phyloP scores from a whole-genome alignment of 2,329 filamentous ascomycete species.

The Penicillium concentricum region DNA sequence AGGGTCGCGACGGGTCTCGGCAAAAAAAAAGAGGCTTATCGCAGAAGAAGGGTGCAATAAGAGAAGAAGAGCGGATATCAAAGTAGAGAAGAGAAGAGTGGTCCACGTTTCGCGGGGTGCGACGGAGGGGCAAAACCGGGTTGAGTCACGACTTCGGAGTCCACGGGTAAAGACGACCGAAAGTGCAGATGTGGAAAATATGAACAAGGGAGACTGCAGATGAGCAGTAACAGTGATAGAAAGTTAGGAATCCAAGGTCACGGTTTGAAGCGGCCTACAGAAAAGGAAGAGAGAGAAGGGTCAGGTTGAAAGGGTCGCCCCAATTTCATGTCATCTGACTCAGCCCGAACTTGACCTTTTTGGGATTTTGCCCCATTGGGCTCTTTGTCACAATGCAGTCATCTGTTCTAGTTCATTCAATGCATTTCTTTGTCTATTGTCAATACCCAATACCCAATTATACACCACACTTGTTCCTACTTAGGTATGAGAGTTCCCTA shows the following conservation, averaged over 20 bases:
- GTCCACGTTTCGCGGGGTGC: conserved; percentile 25
- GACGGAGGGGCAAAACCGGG: conserved; percentile 12
- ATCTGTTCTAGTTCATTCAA: conserved; percentile 1
- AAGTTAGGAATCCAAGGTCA: neutral
- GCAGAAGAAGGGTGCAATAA: neutral
- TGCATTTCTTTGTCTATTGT: neutral
- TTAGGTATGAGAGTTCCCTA: neutral
- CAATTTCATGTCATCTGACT: conserved; percentile 9
- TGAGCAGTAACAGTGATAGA: neutral
- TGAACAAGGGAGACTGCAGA: neutral
- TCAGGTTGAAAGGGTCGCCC: neutral
- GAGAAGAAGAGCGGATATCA: neutral
- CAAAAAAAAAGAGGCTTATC: neutral
- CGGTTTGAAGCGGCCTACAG: conserved; percentile 1
- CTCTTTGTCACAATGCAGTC: neutral
- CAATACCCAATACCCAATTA: neutral
- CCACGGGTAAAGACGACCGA: neutral
- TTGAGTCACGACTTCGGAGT: conserved; percentile 22
- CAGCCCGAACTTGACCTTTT: conserved; percentile 7
- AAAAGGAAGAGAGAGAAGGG: neutral
- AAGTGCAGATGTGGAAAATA: neutral
- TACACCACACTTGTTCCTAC: neutral
- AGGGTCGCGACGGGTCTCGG: neutral
- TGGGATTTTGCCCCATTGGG: neutral
- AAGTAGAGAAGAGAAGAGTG: conserved; percentile 13